Evolutionary conservation across 768 basidiomycete species (phyloP), one percentile per base, ranked within the genome.

Genomic region (Thelephora aurantiotincta): DNA sequence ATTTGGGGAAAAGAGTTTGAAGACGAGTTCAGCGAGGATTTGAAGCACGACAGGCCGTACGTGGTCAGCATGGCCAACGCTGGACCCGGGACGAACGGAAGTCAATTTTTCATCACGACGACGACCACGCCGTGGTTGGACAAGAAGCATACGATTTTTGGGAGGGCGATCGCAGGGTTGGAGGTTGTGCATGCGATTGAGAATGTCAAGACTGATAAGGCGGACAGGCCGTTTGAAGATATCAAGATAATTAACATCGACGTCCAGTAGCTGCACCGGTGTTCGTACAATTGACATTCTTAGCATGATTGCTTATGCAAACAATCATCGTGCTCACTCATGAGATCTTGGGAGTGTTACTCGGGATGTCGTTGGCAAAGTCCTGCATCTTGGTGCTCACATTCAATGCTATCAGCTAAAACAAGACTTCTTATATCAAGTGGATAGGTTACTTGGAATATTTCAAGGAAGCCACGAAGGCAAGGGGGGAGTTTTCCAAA

Each of bases 41-140:
- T 92, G 51, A 82, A 80, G 64, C 93, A 97, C 63, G 92, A 97
- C 63, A 73, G 89, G 47, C 94, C 96, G 0, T 98, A 97, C 60
- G 94, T 88, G 3, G 72, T 97, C 48, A 91, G 88, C 58, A 94
- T 96, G 92, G 90, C 90, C 6, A 92, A 93, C 57, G 87, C 86
- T 5, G 93, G 92, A 3, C 80, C 88, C 6, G 67, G 65, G 41
- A 96, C 93, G 33, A 97, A 97, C 60, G 94, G 92, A 0, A 92
- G 88, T 1, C 94, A 99, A 59, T 99, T 97, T 71, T 99, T 97
- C 68, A 90, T 98, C 60, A 97, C 93, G 6, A 96, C 92, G 4
- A 92, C 82, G 2, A 83, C 92, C 6, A 89, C 87, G 6, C 88
- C 91, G 6, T 94, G 90, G 90, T 67, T 94, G 52, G 90, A 96